Conservation (phyloP, 306 rosid species). For the Quercus wislizeni region DNA sequence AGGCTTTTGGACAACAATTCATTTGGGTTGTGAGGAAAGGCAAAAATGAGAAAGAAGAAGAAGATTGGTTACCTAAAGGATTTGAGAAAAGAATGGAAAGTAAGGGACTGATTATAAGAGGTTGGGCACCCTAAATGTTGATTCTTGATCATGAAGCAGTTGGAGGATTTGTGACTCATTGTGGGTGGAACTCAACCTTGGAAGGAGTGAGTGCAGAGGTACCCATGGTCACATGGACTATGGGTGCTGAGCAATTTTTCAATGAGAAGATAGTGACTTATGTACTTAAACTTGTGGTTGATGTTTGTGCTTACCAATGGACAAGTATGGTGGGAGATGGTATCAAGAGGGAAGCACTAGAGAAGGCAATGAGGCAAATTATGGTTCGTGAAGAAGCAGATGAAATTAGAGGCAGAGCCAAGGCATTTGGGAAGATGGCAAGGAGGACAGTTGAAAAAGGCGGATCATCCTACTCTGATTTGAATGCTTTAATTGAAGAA, state of each 20-base stretch:
- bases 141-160: conserved; percentile 25
- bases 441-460: conserved; percentile 18
- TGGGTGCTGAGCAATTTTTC: conserved; percentile 30
- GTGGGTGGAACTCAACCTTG: conserved; percentile 33
- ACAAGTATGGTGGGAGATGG: conserved; percentile 8
- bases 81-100: too few species aligned
- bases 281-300: conserved; percentile 20
- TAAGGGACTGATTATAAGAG: too few species aligned
- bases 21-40: conserved; percentile 38
- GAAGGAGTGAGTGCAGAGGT: conserved; percentile 23
- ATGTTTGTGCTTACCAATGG: conserved; percentile 32
- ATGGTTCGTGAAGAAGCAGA: conserved; percentile 34
- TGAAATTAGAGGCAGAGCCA: conserved; percentile 36
- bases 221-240: conserved; percentile 39
- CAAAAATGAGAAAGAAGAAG: too few species aligned
- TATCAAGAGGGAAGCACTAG: conserved; percentile 21
- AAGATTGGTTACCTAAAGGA: too few species aligned
- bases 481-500: conserved; percentile 19
- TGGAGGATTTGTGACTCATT: conserved; percentile 45
- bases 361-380: conserved; percentile 24
- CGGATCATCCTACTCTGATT: conserved; percentile 24
- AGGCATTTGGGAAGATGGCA: conserved; percentile 16
- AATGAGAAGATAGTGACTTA: conserved; percentile 34
- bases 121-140: background rate
- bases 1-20: conserved; percentile 27